These are phyloP conservation scores for Elaeis guineensis DNA, from an alignment of 176 grass and related monocot species.

Conservation along the genomic window DNA sequence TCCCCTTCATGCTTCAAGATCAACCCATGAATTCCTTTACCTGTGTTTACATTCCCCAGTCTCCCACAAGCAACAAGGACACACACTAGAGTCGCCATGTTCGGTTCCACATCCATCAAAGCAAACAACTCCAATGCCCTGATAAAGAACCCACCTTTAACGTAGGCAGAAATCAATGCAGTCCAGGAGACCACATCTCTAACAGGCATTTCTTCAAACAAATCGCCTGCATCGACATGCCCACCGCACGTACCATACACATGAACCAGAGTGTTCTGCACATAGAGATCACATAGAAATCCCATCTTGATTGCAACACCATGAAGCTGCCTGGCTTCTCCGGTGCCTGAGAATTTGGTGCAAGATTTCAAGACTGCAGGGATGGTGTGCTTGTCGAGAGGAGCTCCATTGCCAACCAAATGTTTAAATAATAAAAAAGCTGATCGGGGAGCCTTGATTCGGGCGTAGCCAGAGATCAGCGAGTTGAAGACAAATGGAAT, in stretches of 20 bases:
- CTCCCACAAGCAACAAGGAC: conserved; percentile 25
- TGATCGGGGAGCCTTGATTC: not conserved
- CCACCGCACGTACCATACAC: conserved; percentile 19
- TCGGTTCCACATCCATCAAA: conserved; percentile 25
- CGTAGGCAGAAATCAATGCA: conserved; percentile 22
- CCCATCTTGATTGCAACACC: conserved; percentile 16
- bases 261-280: conserved; percentile 38
- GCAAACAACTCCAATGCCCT: conserved; percentile 21
- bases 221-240: conserved; percentile 11
- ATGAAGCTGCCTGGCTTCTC: conserved; percentile 28
- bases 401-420: conserved; percentile 5
- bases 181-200: conserved; percentile 51
- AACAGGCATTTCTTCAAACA: conserved; percentile 48
- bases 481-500: conserved; percentile 25
- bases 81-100: conserved; percentile 24
- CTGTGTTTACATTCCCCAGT: conserved; percentile 9
- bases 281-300: conserved; percentile 20
- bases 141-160: conserved; percentile 12
- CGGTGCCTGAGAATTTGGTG: conserved; percentile 20
- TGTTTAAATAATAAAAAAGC: conserved; percentile 14
- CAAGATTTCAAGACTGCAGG: conserved; percentile 40
- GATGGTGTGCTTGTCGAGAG: conserved; percentile 27
- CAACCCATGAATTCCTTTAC: conserved; percentile 28
- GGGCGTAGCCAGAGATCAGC: conserved; percentile 27
- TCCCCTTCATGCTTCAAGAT: conserved; percentile 16